Percentiles rank a stretch among this genome's conserved stretches.
phyloP scores from a whole-genome alignment of 2,329 filamentous ascomycete species.

The Chrysosporium queenslandicum region DNA sequence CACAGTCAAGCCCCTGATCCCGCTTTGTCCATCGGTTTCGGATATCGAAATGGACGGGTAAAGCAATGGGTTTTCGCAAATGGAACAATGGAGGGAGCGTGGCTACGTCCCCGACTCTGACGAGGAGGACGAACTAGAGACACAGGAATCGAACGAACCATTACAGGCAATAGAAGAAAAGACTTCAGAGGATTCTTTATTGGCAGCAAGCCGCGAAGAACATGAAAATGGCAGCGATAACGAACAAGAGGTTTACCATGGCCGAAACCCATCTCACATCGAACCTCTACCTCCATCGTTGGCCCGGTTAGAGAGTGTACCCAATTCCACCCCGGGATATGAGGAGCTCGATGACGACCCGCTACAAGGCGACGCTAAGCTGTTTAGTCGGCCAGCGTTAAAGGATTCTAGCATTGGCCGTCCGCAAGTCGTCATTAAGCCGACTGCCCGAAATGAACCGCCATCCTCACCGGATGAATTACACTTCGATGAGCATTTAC shows the following conservation, averaged over 20 bases:
- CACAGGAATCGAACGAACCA: conserved; percentile 18
- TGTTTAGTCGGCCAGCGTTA: not conserved
- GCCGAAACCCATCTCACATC: not conserved
- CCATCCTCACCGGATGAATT: conserved; percentile 32
- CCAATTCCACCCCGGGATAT: not conserved
- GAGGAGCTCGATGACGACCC: conserved; percentile 10
- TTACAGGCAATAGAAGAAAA: conserved; percentile 1
- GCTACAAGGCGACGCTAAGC: conserved; percentile 3
- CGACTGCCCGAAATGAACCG: not conserved
- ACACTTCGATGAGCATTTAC: conserved; percentile 23
- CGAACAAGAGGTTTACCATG: not conserved
- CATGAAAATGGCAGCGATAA: not conserved
- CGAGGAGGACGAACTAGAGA: conserved; percentile 36
- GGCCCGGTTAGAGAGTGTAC: not conserved
- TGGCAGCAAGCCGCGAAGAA: not conserved
- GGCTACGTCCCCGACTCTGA: conserved; percentile 46
- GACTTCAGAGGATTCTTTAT: not conserved
- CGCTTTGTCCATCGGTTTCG: not conserved
- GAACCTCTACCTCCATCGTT: not conserved
- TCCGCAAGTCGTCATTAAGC: not conserved
- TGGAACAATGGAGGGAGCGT: conserved; percentile 42
- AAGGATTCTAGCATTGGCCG: not conserved
- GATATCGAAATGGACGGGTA: not conserved
- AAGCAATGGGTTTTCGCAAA: conserved; percentile 19
- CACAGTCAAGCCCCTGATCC: not conserved